phyloP scores from a whole-genome alignment of 2,329 filamentous ascomycete species.

The Pseudogymnoascus sp. region DNA sequence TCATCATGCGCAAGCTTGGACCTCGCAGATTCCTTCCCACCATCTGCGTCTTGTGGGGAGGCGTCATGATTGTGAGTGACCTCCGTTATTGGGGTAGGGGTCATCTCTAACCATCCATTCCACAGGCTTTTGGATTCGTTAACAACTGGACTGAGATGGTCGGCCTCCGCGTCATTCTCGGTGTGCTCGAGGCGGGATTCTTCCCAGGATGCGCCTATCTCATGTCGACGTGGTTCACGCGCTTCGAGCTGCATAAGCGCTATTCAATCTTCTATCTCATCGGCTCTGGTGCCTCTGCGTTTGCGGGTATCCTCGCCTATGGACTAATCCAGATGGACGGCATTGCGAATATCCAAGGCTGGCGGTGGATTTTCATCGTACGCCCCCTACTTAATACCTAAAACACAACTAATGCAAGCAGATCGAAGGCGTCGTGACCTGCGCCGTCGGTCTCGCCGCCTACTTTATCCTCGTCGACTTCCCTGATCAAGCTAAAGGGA shows the following conservation, averaged over 20 bases:
- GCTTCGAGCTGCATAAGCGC: conserved; percentile 23
- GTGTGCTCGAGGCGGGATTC: conserved; percentile 24
- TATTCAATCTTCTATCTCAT: conserved; percentile 39
- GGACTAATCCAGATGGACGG: conserved; percentile 43
- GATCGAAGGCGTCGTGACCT: conserved; percentile 41
- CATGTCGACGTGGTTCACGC: conserved; percentile 25
- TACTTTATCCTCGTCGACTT: conserved; percentile 55
- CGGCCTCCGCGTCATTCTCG: conserved; percentile 35
- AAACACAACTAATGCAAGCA: neutral
- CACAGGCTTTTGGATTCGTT: conserved; percentile 50
- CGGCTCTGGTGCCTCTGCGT: conserved; percentile 42
- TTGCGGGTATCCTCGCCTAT: conserved; percentile 46
- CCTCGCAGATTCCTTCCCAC: neutral
- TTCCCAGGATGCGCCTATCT: conserved; percentile 26
- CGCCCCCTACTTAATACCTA: neutral
- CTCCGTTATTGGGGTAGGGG: neutral
- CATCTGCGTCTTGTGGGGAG: neutral
- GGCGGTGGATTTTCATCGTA: conserved; percentile 46
- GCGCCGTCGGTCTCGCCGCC: conserved; percentile 45
- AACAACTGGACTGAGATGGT: conserved; percentile 31
- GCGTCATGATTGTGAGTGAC: neutral
- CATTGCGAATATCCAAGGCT: conserved; percentile 41
- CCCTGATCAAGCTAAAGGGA: conserved; percentile 43
- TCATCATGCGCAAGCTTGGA: neutral
- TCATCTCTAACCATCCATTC: neutral